Evolutionary conservation across 192 early-diverging fungal species (phyloP), one percentile per base, ranked within the genome.

Genomic region (Linnemannia exigua): DNA sequence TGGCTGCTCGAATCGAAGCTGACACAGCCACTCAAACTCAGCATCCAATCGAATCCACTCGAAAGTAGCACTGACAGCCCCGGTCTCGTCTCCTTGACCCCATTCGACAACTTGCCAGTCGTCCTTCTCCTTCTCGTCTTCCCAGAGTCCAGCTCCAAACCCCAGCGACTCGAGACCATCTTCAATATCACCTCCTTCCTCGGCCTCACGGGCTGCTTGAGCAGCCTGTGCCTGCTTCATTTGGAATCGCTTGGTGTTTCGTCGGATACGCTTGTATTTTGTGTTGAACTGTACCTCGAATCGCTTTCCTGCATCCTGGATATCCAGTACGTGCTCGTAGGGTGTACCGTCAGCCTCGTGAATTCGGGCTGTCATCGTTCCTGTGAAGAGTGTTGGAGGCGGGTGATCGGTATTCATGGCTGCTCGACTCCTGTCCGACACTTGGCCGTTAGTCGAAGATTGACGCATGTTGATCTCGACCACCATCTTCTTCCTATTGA

Each of bases 31-130:
- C 73, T 98, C 96, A 71, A 95, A 90, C 68, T 98, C 98, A 3
- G 97, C 95, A 81, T 99, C 98, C 70, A 99, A 85, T 44, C 97
- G 92, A 88, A 99, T 97, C 96, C 97, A 99, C 79, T 99, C 99
- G 48, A 99, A 96, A n/a, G 94, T 92, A 1, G 92, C 92, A 73
- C 92, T 80, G 68, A 76, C 79, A 17, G 69, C 72, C 9, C 61
- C 67, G 61, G 95, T 91, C 50, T 95, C 93, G 80, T 95, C 95
- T 31, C 92, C 95, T 77, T 95, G 94, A 76, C 94, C 95, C 94
- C 95, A 96, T 87, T 96, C 95, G 17, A 92, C 89, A 14, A 94
- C 88, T 9, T 92, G 89, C 95, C 96, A 95, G 67, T 94, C 93
- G 51, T 92, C 91, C 70, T 94, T 92, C 69, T 93, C 90, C 28